Evolutionary conservation across 208 protist species (phyloP).

Genomic region (Naegleria lovaniensis): DNA sequence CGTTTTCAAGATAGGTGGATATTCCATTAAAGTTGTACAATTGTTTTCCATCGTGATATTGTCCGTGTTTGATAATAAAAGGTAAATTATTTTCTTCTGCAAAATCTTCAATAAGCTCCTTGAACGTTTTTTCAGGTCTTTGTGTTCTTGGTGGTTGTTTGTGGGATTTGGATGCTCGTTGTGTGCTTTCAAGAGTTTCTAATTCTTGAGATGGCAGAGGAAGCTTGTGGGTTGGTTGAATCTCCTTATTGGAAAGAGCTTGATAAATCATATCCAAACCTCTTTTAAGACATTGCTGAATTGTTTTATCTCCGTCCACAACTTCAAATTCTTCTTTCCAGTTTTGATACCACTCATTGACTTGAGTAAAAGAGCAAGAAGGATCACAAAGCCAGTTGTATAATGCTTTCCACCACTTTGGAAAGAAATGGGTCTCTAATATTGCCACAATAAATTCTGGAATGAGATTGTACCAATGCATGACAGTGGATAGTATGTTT

Average conservation of each 20-base stretch:
- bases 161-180: background rate
- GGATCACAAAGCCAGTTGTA: background rate
- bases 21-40: constrained; percentile 21
- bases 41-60: background rate
- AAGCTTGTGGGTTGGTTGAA: background rate
- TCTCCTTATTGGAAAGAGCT: background rate
- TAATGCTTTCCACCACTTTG: background rate
- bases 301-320: background rate
- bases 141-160: background rate
- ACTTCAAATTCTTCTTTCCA: background rate
- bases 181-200: background rate
- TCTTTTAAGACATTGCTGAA: background rate
- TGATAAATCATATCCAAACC: constrained; percentile 24
- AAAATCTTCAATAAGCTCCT: constrained; percentile 3
- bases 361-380: background rate
- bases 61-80: background rate
- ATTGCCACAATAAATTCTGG: background rate
- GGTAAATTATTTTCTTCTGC: background rate
- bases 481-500: background rate
- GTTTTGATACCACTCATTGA: background rate
- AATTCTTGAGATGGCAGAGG: background rate
- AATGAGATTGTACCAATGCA: background rate
- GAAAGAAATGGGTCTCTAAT: background rate
- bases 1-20: constrained; percentile 9
- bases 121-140: background rate